Evolutionary conservation across 345 rosid species (phyloP).

Genomic region (Excoecaria cochinchinensis): DNA sequence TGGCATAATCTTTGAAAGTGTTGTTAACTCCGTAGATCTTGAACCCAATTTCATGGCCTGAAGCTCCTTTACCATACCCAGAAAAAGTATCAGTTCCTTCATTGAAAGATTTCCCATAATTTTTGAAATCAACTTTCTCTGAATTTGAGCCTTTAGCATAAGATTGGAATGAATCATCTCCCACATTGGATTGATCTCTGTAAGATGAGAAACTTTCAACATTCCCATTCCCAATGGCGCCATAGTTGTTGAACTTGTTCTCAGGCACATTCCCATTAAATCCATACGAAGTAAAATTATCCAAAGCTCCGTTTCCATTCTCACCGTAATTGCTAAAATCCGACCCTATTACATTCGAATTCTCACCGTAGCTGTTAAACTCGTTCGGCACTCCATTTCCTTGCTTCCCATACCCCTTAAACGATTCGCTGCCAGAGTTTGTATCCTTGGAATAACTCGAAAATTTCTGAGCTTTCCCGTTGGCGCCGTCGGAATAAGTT

Average conservation of each 20-base stretch:
- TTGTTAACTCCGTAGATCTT: constrained; percentile 26
- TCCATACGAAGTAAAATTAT: constrained; percentile 69
- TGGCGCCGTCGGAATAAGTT: constrained; percentile 50
- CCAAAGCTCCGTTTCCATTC: constrained; percentile 51
- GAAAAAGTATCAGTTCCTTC: constrained; percentile 31
- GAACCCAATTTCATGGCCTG: constrained; percentile 24
- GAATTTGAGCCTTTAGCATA: constrained; percentile 32
- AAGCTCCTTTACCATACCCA: constrained; percentile 25
- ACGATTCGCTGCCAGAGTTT: constrained; percentile 58
- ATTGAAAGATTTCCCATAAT: constrained; percentile 35
- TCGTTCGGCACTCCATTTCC: constrained; percentile 58
- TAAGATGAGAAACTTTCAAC: constrained; percentile 18
- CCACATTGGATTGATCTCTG: constrained; percentile 36
- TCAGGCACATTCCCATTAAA: constrained; percentile 55
- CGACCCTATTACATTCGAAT: constrained; percentile 65
- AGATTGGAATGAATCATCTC: constrained; percentile 35
- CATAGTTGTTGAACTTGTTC: constrained; percentile 61
- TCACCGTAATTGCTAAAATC: constrained; percentile 65
- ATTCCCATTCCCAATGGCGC: constrained; percentile 20
- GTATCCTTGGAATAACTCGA: constrained; percentile 42
- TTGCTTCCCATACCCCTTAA: constrained; percentile 64
- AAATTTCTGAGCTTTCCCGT: constrained; percentile 53
- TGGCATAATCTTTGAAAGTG: constrained; percentile 33
- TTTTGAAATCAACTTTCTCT: constrained; percentile 18
- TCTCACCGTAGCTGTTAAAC: constrained; percentile 53